Evolutionary conservation across 202 grass and related monocot species (phyloP), one percentile per base, ranked within the genome.

Genomic region (Hordeum pubiflorum): DNA sequence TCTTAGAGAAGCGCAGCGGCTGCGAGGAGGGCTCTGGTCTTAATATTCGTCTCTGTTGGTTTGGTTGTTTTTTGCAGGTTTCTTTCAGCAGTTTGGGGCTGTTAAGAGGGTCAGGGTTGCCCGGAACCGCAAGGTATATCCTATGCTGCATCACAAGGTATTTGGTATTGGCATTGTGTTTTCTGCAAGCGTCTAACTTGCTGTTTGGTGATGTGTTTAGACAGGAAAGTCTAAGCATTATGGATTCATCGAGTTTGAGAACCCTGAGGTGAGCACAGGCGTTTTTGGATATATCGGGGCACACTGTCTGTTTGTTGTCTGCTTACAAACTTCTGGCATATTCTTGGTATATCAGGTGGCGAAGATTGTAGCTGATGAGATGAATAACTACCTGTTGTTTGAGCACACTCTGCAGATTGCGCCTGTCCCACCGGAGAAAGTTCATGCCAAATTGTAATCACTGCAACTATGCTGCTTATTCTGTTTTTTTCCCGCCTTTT

Each of bases 211-310:
- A 13, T 72, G 20, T 50, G 75, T 82, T 66, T 78, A 99, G 96
- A 95, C 92, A 38, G 96, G 96, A 43, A 99, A 99, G 58, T 99
- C 96, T 4, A 99, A 99, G 73, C 92, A 99, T 58, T 99, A 99
- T 84, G 96, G 86, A 75, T 99, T 85, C 59, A 80, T 99, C 11
- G 92, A 99, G 89, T 99, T 95, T 88, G 88, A 91, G 75, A 99
- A 91, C 73, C 88, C 96, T 78, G 87, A 85, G 21, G 96, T 99
- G 83, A 84, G 79, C 36, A 10, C 20, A 5, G n/a, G 9, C 3
- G 22, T 73, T 84, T 70, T 4, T 0, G 62, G 1, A 23, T 58
- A 18, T n/a, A 58, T 52, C 10, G 61, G n/a, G 9, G 20, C 39
- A 8, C 4, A 48, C 37, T 48, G 22, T 63, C 3, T 60, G 32